phyloP scores from a whole-genome alignment of 768 basidiomycete genomes.

The Mycena belliarum region DNA sequence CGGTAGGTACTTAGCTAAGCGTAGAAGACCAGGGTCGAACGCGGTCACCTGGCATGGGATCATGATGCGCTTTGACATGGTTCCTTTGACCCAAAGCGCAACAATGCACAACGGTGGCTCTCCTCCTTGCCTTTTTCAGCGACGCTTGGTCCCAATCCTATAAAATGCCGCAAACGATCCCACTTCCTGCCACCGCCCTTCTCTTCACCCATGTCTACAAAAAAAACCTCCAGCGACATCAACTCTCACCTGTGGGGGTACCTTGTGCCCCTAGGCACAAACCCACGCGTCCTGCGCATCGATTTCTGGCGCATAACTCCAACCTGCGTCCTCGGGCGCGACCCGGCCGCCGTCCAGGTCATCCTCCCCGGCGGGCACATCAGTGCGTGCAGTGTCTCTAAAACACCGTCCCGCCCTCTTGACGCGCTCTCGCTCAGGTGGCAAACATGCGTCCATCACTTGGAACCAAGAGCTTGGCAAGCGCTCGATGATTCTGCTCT shows the following conservation, averaged over 20 bases:
- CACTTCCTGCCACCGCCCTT: not conserved
- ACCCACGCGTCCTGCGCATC: conserved; percentile 1
- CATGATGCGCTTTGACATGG: too few relatives aligned
- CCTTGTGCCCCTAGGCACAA: not conserved
- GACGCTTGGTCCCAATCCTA: conserved; percentile 1
- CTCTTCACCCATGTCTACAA: not conserved
- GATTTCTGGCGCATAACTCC: conserved; percentile 18
- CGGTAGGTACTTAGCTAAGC: too few relatives aligned
- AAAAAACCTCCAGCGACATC: not conserved
- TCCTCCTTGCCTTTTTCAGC: not conserved
- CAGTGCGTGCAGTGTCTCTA: not conserved
- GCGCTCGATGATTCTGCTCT: not conserved
- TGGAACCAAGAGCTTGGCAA: conserved; percentile 12
- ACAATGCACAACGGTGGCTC: not conserved
- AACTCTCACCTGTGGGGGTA: conserved; percentile 16
- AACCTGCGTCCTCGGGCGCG: not conserved
- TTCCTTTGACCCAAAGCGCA: not conserved
- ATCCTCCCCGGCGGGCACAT: conserved; percentile 15
- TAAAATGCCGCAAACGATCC: conserved; percentile 1
- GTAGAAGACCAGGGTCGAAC: too few relatives aligned
- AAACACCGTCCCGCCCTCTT: not conserved
- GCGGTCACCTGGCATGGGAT: too few relatives aligned
- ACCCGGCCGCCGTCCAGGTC: conserved; percentile 1
- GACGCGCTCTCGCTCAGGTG: conserved; percentile 1
- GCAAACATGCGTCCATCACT: conserved; percentile 3